Base-by-base conservation (phyloP, 257 asterid species). In the Gentiana straminea region DNA sequence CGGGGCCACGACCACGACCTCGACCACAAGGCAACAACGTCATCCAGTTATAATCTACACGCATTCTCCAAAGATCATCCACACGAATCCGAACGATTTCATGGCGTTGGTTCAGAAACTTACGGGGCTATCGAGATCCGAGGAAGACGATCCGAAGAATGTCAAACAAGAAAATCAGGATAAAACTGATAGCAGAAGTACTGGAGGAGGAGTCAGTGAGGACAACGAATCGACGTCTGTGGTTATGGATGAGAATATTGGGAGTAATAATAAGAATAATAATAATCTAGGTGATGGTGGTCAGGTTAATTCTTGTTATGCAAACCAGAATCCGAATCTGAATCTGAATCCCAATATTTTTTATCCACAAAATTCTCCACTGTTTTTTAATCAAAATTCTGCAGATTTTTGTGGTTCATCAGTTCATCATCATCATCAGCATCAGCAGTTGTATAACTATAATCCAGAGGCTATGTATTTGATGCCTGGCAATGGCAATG, bases 91-190 rank as follows among this genome's bases (percentile, higher is more conserved):
- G 4, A 60, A 67, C 49, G 81, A 75, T 33, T 75, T 75, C 65
- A 71, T 71, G 81, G 70, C 70, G 13, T 48, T 75, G 63, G 81
- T 75, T 32, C 81, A 75, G 33, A 75, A 75, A 33, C 81, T 75
- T 48, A 75, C 81, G 11, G 77, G 81, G 5, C 52, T 71, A 5
- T 57, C 81, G 12, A 60, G 70, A 7, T 39, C 65, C n/a, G 46
- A 41, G 9, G 66, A 63, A 33, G 59, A 67, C 5, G 69, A 61
- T 51, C 58, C 24, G 24, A 24, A 52, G 4, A 2, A 33, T 41
- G 33, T 5, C 24, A 24, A 24, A 24, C 24, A 24, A 24, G 24
- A 24, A 24, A 24, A 24, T 24, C 24, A 24, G 24, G 24, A 24
- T 24, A 24, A 24, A 24, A 24, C 24, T 24, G 13, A 39, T 4